Base-by-base conservation (phyloP, 441 rosid species). In the Metrosideros polymorpha region DNA sequence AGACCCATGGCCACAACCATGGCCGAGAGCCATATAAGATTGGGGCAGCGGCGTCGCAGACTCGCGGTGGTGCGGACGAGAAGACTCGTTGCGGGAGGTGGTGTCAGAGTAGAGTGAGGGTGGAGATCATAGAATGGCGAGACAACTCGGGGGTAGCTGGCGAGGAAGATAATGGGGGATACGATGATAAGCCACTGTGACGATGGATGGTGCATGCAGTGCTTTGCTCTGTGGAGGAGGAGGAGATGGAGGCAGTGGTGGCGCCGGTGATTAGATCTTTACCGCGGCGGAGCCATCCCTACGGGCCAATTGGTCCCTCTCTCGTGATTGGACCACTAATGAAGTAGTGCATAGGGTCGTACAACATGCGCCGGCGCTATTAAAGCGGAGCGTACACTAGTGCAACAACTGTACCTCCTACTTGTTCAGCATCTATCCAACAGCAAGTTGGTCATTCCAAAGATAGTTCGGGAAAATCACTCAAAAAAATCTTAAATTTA, bases 11-110 rank as follows among this genome's bases (percentile, higher is more conserved):
- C 24, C 75, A 12, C 71, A 29, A 3, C 5, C 35, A 7, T 59
- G 71, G 3, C 6, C 5, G 0, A 63, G 42, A 32, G 76, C 1
- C 43, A 1, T 32, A 32, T 32, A 43, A 25, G 43, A 18, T 7
- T 18, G 4, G 76, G 18, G 13, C 1, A 18, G 43, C 43, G 0
- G 0, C 0, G 3, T 18, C 12, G 3, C 12, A 61, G 10, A 53
- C 56, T 22, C 56, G 7, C 6, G 52, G 52, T 50, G 52, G 52
- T 14, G 52, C 6, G 49, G 49, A 12, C 12, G 3, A 18, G 24
- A 18, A 51, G 22, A 51, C 56, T 53, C 10, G 9, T 53, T 53
- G 29, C 12, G 12, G 54, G 59, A 56, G 61, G 29, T 27, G 61
- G 3, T 6, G 4, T 19, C 9, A 35, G 2, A 66, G 12, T 35